phyloP scores from a whole-genome alignment of 2,329 filamentous ascomycete genomes.

The Anthostomella pinea region DNA sequence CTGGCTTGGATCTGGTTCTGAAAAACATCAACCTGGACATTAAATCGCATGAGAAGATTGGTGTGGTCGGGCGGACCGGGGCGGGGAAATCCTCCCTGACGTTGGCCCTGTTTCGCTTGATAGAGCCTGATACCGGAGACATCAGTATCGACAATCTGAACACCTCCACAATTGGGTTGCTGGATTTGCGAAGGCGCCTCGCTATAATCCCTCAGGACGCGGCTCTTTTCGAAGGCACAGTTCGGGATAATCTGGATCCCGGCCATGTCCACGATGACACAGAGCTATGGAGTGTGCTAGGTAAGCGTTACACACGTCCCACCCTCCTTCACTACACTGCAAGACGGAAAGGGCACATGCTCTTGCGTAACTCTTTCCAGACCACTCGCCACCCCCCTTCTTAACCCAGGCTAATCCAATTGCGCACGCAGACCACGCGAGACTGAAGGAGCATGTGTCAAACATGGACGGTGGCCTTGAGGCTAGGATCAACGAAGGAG shows the following conservation, averaged over 20 bases:
- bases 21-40: conserved; percentile 91
- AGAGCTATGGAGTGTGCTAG: conserved; percentile 91
- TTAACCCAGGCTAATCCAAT: conserved; percentile 37
- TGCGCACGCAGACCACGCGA: conserved; percentile 71
- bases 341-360: conserved; percentile 23
- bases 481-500: conserved; percentile 88
- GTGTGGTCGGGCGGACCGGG: conserved; percentile 92
- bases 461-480: conserved; percentile 88
- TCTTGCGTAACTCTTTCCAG: conserved; percentile 16
- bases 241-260: conserved; percentile 94
- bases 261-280: conserved; percentile 95
- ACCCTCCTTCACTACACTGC: conserved; percentile 18
- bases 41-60: conserved; percentile 96
- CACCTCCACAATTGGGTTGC: conserved; percentile 83
- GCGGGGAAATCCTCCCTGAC: conserved; percentile 95
- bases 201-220: conserved; percentile 98
- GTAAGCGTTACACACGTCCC: conserved; percentile 51
- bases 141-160: conserved; percentile 89
- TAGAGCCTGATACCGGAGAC: conserved; percentile 77
- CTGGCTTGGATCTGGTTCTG: conserved; percentile 84
- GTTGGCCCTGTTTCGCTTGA: conserved; percentile 89
- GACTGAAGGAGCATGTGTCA: conserved; percentile 84
- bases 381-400: conserved; percentile 16
- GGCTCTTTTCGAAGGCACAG: conserved; percentile 87
- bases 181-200: conserved; percentile 83